Percentiles rank a stretch among this genome's conserved stretches.
phyloP scores from a whole-genome alignment of 129 eudicot genomes.

The Helichrysum umbraculigerum region DNA sequence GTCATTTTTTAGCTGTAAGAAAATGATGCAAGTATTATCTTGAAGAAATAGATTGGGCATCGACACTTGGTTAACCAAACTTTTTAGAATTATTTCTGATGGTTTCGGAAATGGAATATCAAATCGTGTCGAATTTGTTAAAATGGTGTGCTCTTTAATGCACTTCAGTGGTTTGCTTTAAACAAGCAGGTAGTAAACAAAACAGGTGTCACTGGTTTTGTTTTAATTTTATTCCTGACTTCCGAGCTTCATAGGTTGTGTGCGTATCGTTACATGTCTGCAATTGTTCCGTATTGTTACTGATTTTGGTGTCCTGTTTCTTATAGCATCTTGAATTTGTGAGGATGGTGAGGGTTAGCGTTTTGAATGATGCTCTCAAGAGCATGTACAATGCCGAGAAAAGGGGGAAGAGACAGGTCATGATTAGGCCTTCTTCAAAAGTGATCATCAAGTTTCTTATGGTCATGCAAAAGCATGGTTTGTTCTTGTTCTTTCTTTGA shows the following conservation, averaged over 20 bases:
- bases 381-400: slow-evolving; percentile 85
- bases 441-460: slow-evolving; percentile 70
- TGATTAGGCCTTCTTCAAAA: slow-evolving; percentile 79
- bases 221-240: not conserved
- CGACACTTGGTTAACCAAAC: too few relatives aligned
- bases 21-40: too few relatives aligned
- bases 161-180: too few relatives aligned
- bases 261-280: not conserved
- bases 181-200: too few relatives aligned
- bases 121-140: too few relatives aligned
- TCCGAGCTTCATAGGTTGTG: not conserved
- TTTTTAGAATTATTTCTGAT: too few relatives aligned
- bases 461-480: slow-evolving; percentile 80
- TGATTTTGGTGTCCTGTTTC: not conserved
- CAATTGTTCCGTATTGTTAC: not conserved
- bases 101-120: too few relatives aligned
- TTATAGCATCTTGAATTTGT: slow-evolving; percentile 34
- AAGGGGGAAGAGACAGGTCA: slow-evolving; percentile 76
- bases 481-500: not conserved
- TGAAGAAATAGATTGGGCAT: too few relatives aligned
- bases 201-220: not conserved
- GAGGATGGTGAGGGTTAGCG: slow-evolving; percentile 71
- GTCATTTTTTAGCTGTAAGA: too few relatives aligned
- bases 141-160: too few relatives aligned
- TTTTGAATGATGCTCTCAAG: slow-evolving; percentile 72